Evolutionary conservation across 192 early-diverging fungal species (phyloP), one percentile per base, ranked within the genome.

Genomic region (Coemansia sp.): DNA sequence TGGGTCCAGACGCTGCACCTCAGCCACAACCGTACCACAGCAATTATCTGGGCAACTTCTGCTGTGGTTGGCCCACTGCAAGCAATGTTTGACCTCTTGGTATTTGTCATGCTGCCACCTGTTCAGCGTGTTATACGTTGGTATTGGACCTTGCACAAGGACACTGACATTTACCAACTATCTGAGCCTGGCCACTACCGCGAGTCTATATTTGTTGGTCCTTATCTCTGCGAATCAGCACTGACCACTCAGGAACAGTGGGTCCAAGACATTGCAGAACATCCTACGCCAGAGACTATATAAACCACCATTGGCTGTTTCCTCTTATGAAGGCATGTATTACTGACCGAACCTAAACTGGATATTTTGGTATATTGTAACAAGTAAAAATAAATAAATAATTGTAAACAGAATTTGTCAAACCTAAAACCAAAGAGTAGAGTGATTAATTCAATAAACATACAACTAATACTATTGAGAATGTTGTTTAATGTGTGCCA

Each of bases 71-170:
- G 67, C 4, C 79, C 79, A 2, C 44, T 81, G 47, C 79, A 81
- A 57, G 38, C 79, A 0, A 12, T 76, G 5, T 81, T 73, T 34
- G 79, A 81, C 34, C 53, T 73, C 12, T 20, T 58, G n/a, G 74
- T 81, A 8, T 81, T 81, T 66, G 52, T 58, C 27, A 58, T 58
- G 38, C 71, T 81, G 33, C 79, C 79, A 29, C 79, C 79, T 12
- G 79, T 81, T 53, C 74, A 71, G n/a, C 74, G 79, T 5, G 74
- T 81, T 57, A 40, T 73, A 22, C 68, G 68, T 22, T 76, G 79
- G 74, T 69, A 81, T 68, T 81, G 74, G 64, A 58, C 61, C 24
- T 46, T 81, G 52, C 79, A 81, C 69, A 76, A 76, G 68, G 79
- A 81, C 47, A 24, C 49, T 3, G 72, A 74, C 49, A 69, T 57